Evolutionary conservation across 140 eudicot species (phyloP).

Genomic region (Cichorium intybus): DNA sequence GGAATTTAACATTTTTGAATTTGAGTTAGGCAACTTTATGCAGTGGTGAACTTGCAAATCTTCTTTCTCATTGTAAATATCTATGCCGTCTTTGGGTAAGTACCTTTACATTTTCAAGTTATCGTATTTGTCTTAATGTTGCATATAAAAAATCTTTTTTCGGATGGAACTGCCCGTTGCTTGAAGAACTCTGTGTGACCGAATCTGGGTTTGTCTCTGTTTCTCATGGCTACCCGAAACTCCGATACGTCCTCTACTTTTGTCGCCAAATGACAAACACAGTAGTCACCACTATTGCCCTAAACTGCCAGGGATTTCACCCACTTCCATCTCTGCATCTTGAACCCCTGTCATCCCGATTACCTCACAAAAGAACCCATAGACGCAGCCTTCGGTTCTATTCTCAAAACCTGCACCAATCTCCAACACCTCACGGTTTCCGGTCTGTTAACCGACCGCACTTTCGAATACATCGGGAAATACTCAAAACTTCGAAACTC

Average conservation of each 20-base stretch:
- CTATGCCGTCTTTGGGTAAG: slow-evolving; percentile 88
- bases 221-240: too few species aligned
- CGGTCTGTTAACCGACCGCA: slow-evolving; percentile 62
- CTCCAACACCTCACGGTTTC: slow-evolving; percentile 69
- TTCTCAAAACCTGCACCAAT: slow-evolving; percentile 59
- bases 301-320: slow-evolving; percentile 70
- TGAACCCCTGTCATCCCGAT: slow-evolving; percentile 75
- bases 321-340: slow-evolving; percentile 81
- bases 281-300: slow-evolving; percentile 58
- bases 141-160: too few species aligned
- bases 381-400: slow-evolving; percentile 82
- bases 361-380: slow-evolving; percentile 71
- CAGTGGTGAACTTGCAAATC: slow-evolving; percentile 51
- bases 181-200: slow-evolving; percentile 77
- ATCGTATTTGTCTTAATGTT: slow-evolving; percentile 69
- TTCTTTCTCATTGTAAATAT: too few species aligned
- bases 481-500: slow-evolving; percentile 72
- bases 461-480: slow-evolving; percentile 67
- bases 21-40: slow-evolving; percentile 57
- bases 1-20: slow-evolving; percentile 56
- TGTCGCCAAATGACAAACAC: slow-evolving; percentile 89
- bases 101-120: slow-evolving; percentile 61
- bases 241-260: slow-evolving; percentile 75
- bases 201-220: too few species aligned
- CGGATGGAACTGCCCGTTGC: slow-evolving; percentile 63